Percentiles rank a stretch among this genome's conserved stretches.
Conservation (phyloP, 2,329 filamentous ascomycete species). For the Tolypocladium pustulatum region DNA sequence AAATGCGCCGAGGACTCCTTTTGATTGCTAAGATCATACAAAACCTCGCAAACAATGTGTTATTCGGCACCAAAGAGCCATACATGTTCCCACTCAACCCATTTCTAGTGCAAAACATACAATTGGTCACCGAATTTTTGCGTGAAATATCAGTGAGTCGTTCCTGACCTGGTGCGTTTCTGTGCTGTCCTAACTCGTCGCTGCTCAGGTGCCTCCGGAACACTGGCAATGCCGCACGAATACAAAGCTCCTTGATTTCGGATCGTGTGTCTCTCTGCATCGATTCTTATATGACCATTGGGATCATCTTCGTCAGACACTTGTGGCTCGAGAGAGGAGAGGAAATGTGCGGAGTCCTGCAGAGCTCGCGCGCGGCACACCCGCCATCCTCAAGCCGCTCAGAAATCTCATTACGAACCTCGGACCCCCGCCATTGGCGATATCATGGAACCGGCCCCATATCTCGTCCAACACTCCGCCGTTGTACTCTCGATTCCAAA, state of each 20-base stretch:
- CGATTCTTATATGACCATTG: conserved; percentile 62
- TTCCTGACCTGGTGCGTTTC: neutral
- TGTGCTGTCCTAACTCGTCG: neutral
- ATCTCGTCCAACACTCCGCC: conserved; percentile 54
- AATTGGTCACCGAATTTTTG: conserved; percentile 55
- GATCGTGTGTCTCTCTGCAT: conserved; percentile 59
- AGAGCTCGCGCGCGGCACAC: conserved; percentile 39
- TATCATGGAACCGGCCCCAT: conserved; percentile 58
- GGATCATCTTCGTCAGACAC: conserved; percentile 57
- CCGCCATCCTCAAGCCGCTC: conserved; percentile 49
- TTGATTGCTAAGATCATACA: conserved; percentile 64
- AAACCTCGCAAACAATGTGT: conserved; percentile 60
- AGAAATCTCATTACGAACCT: conserved; percentile 54
- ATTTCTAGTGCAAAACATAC: conserved; percentile 59
- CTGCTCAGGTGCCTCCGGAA: conserved; percentile 34
- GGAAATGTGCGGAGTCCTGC: conserved; percentile 44
- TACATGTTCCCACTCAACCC: conserved; percentile 64
- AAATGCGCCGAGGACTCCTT: conserved; percentile 57
- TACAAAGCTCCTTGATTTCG: conserved; percentile 54
- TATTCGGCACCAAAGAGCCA: conserved; percentile 61
- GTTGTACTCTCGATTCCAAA: conserved; percentile 57
- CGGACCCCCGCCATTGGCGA: conserved; percentile 55
- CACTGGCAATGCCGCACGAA: conserved; percentile 27
- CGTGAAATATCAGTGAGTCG: conserved; percentile 54
- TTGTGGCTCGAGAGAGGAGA: conserved; percentile 48